Evolutionary conservation across 805 yeast species (phyloP), one percentile per base, ranked within the genome.

Genomic region (Cyberlindnera meyerae): DNA sequence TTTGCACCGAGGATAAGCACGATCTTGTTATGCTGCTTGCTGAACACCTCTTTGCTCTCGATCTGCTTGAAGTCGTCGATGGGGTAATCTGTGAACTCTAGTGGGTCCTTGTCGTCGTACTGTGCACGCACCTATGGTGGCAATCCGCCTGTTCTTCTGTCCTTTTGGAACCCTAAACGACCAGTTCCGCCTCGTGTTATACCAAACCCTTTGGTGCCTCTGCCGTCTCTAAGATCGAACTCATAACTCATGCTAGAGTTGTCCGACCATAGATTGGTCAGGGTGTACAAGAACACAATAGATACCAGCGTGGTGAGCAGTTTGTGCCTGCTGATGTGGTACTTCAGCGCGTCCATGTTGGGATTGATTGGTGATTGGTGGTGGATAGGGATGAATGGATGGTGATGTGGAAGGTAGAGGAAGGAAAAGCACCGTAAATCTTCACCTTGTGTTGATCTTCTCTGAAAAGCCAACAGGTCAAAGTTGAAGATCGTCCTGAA

Each of bases 1-100:
- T 64, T 61, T 18, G 63, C 67, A n/a, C 68, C 69, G 24, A 66
- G 39, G 5, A 66, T 44, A 3, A 66, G 48, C 22, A 63, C 58
- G 4, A 66, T 52, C 33, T 56, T 62, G 27, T 65, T 57, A 33
- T 52, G 54, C 4, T 40, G 39, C 18, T 33, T 32, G 31, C 36
- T 29, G 27, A 36, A 45, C 12, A 25, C 29, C 17, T 37, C 44
- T 3, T n/a, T 12, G 22, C 9, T 9, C 22, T 20, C 7, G 13
- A 8, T 24, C 29, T 13, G 18, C 29, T 8, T 7, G 27, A 13
- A 13, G 11, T 2, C 29, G 13, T 44, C 51, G 7, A 37, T 27
- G 11, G 40, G 43, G 24, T 44, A 45, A n/a, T 34, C 44, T 6
- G 26, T 39, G 37, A 40, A 54, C 1, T 20, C 29, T 8, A 15